Conservation (phyloP, 352 stramenopile genomes). For the Thraustochytrium sp. region DNA sequence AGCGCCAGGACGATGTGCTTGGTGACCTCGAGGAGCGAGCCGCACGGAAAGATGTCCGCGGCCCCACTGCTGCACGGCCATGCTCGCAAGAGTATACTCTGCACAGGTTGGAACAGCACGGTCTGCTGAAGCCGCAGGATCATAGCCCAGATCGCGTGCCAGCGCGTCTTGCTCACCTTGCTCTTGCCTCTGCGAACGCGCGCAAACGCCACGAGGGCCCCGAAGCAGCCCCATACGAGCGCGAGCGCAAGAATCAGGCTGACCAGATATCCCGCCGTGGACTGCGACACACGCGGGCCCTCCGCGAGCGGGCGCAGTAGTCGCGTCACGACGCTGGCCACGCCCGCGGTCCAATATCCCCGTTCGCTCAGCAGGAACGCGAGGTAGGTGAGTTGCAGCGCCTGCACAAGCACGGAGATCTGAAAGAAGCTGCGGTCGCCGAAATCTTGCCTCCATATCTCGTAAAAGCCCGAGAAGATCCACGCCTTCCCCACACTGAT, state of each 20-base stretch:
- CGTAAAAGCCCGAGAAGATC: neutral
- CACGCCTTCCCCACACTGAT: neutral
- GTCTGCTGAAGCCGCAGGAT: neutral
- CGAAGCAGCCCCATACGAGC: no score
- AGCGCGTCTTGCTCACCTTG: neutral
- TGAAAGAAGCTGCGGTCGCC: neutral
- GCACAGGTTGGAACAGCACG: neutral
- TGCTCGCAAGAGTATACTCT: neutral
- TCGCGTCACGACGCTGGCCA: neutral
- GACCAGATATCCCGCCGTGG: no score
- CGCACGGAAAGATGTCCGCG: neutral
- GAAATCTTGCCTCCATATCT: neutral
- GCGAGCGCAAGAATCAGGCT: no score
- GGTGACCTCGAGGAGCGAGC: no score
- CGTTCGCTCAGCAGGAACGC: neutral
- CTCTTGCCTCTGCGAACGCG: no score
- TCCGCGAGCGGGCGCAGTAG: neutral
- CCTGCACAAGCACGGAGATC: neutral
- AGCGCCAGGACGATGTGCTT: neutral
- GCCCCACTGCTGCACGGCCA: neutral
- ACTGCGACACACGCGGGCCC: neutral
- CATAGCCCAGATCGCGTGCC: neutral
- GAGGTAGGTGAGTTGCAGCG: neutral
- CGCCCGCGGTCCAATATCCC: neutral
- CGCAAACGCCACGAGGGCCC: no score